Percentiles rank a stretch among this genome's conserved stretches.
phyloP scores from a whole-genome alignment of 2,329 filamentous ascomycete species.

The Cryphonectria carpinicola region DNA sequence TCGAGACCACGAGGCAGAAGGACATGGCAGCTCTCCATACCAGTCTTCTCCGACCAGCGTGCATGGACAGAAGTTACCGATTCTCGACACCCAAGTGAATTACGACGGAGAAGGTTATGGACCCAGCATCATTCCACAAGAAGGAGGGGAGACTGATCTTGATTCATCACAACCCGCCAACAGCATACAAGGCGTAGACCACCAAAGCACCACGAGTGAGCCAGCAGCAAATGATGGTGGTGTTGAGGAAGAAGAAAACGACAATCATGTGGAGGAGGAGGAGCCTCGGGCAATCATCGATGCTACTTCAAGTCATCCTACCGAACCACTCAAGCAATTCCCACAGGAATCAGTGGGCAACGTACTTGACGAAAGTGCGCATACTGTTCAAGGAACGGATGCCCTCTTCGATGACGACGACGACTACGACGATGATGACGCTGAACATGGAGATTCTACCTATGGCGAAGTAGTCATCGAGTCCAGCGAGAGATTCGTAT shows the following conservation, averaged over 20 bases:
- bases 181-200: background rate
- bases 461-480: constrained; percentile 21
- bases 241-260: background rate
- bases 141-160: background rate
- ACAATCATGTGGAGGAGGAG: background rate
- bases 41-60: background rate
- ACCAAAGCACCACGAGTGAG: background rate
- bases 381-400: constrained; percentile 42
- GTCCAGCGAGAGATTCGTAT: constrained; percentile 14
- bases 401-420: constrained; percentile 38
- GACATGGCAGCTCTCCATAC: background rate
- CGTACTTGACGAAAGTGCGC: constrained; percentile 30
- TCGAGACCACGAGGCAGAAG: background rate
- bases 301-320: background rate
- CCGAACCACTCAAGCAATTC: constrained; percentile 5
- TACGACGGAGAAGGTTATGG: constrained; percentile 23
- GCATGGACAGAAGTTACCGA: background rate
- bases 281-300: constrained; percentile 5
- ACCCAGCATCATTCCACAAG: background rate
- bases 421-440: constrained; percentile 33
- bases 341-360: constrained; percentile 12
- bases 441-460: constrained; percentile 8
- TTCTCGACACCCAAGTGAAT: background rate
- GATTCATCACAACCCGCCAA: background rate
- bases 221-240: background rate